Evolutionary conservation across 2,329 filamentous ascomycete genomes (phyloP).

Genomic region (Macrophomina pseudophaseolina): DNA sequence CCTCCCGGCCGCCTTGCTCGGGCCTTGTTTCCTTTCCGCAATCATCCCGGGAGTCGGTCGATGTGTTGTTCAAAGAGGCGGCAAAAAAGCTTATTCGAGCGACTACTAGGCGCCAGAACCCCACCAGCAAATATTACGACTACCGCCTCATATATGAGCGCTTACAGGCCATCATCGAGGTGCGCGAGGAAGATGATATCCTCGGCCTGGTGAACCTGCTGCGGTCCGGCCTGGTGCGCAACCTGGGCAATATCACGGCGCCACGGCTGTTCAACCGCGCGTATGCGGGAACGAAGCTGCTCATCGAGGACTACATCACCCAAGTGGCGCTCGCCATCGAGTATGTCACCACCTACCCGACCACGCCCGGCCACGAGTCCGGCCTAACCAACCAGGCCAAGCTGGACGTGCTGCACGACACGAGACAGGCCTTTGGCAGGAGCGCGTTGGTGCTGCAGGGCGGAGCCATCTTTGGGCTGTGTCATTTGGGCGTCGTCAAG

Average conservation of each 20-base stretch:
- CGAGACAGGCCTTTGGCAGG: constrained; percentile 84
- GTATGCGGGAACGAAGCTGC: constrained; percentile 84
- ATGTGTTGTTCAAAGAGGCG: background rate
- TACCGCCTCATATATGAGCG: constrained; percentile 82
- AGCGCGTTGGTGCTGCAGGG: constrained; percentile 87
- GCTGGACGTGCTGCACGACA: constrained; percentile 84
- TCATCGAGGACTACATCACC: constrained; percentile 90
- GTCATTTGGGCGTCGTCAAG: constrained; percentile 88
- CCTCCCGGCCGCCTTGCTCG: background rate
- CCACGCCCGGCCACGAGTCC: constrained; percentile 53
- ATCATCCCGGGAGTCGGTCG: constrained; percentile 9
- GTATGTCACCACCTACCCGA: constrained; percentile 73
- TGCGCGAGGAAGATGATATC: constrained; percentile 73
- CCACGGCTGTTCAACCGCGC: constrained; percentile 82
- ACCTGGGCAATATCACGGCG: constrained; percentile 88
- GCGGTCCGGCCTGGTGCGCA: constrained; percentile 76
- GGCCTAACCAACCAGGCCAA: constrained; percentile 76
- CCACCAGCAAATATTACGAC: constrained; percentile 82
- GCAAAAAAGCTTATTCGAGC: background rate
- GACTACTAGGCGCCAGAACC: constrained; percentile 73
- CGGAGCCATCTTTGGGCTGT: constrained; percentile 88
- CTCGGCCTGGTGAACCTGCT: constrained; percentile 78
- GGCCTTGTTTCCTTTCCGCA: background rate
- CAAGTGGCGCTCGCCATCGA: constrained; percentile 82
- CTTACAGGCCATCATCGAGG: constrained; percentile 70